Conservation (phyloP, 345 rosid genomes). For the Citrus reticulata region DNA sequence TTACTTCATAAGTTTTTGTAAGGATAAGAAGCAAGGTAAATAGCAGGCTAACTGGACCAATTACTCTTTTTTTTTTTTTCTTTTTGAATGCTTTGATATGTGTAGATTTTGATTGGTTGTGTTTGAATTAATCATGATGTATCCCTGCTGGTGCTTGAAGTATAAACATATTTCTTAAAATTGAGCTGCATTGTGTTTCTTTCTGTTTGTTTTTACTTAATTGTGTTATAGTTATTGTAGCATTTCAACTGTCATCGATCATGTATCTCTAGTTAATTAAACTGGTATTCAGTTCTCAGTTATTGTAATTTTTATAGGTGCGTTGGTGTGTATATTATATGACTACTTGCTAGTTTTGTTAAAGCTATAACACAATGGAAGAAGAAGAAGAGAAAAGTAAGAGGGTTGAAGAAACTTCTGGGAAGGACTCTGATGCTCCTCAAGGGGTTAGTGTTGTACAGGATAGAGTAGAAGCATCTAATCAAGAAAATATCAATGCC, state of each 20-base stretch:
- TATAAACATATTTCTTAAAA: not conserved
- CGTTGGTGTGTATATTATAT: conserved; percentile 18
- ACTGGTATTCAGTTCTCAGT: not conserved
- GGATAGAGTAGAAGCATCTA: conserved; percentile 38
- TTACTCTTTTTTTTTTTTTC: not conserved
- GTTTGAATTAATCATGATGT: not conserved
- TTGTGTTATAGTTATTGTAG: not conserved
- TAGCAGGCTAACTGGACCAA: not conserved
- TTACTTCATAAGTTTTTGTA: not conserved
- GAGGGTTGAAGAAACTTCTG: conserved; percentile 37
- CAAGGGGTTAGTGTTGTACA: conserved; percentile 29
- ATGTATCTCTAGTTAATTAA: conserved; percentile 1
- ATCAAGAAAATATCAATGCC: conserved; percentile 26
- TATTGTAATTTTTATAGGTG: conserved; percentile 24
- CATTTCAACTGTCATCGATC: not conserved
- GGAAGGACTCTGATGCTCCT: conserved; percentile 14
- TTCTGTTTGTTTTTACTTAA: not conserved
- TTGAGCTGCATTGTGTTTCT: not conserved
- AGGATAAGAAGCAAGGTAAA: not conserved
- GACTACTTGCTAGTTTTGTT: conserved; percentile 33
- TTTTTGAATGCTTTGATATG: not conserved
- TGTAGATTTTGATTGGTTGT: not conserved
- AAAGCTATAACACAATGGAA: conserved; percentile 43
- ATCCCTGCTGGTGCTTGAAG: not conserved
- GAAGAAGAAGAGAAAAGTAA: conserved; percentile 63